phyloP scores from a whole-genome alignment of 2,329 filamentous ascomycete species.

The Colletotrichum karsti region DNA sequence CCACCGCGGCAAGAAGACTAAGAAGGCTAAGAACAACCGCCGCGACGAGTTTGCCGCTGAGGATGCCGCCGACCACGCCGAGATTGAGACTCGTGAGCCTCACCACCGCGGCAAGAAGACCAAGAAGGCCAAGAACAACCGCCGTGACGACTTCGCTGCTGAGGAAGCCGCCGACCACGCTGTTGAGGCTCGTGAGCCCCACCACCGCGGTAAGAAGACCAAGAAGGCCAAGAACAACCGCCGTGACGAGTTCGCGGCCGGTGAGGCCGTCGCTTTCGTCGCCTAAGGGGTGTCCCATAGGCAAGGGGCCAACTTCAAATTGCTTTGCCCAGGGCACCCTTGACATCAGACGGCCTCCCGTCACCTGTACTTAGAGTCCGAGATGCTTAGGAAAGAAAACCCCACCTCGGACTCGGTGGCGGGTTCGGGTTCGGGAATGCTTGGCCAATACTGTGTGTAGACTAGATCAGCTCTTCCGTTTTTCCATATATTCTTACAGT shows the following conservation, averaged over 20 bases:
- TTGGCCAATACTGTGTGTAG: neutral
- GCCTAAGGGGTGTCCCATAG: slow-evolving; percentile 12
- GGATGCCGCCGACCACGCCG: slow-evolving; percentile 6
- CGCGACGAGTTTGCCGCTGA: neutral
- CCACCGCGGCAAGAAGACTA: slow-evolving; percentile 26
- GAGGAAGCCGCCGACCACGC: slow-evolving; percentile 4
- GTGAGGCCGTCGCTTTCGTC: slow-evolving; percentile 13
- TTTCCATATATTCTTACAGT: slow-evolving; percentile 16
- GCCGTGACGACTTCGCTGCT: neutral
- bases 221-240: slow-evolving; percentile 13
- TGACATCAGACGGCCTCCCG: slow-evolving; percentile 5
- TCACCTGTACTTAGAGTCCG: slow-evolving; percentile 1
- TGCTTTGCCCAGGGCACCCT: neutral
- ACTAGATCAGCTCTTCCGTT: slow-evolving; percentile 21
- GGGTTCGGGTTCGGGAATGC: slow-evolving; percentile 1
- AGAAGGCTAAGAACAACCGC: slow-evolving; percentile 11
- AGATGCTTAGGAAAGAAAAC: neutral
- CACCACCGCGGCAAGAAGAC: slow-evolving; percentile 29
- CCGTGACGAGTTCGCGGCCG: neutral
- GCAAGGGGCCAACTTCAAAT: neutral
- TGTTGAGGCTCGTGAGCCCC: no score
- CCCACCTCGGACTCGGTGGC: slow-evolving; percentile 7
- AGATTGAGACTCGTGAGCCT: no score
- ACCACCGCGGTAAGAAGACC: slow-evolving; percentile 27
- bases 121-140: slow-evolving; percentile 7